Evolutionary conservation across 169 alveolate genomes (phyloP), one percentile per base, ranked within the genome.

Genomic region (Cryptosporidium sp.): DNA sequence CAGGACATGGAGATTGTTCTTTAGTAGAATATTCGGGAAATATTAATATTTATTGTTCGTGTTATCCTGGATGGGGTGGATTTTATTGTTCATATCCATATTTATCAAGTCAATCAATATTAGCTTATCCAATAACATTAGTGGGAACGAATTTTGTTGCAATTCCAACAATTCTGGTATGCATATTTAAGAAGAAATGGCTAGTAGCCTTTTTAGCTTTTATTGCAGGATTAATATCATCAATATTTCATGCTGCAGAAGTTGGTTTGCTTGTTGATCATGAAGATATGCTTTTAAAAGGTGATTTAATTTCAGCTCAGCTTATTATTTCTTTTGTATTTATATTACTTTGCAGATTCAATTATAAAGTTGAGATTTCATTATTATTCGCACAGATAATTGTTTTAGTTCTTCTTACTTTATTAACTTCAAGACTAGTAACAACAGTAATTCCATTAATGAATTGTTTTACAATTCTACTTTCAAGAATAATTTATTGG

Each of bases 31-130:
- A 80, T n/a, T 60, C 56, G 26, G 52, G 39, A 7, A 80, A 60
- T 62, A 80, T 80, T 16, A 65, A 80, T 39, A 80, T 80, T n/a
- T 80, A 62, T 14, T 80, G 89, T 42, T 80, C 89, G 1, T 80
- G 89, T 26, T 80, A 80, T 62, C 89, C 89, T 26, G 89, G 89
- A 42, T 80, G 89, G 89, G 89, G 89, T 44, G 89, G 89, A 18
- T 65, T 80, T 26, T 80, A 80, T 44, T 80, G 89, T 37, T 58
- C 89, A 35, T 45, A 65, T 42, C 89, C 73, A 14, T 80, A 80
- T 48, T 39, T 80, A 26, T 80, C 89, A 14, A 60, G 70, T 39
- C 68, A 80, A 9, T 62, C 75, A 12, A 80, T 80, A 39, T 21
- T 80, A 16, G 73, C 89, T 39, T 80, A 80, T 80, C 56, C 89